Percentiles rank a stretch among this genome's conserved stretches.
phyloP scores from a whole-genome alignment of 1,284 basidiomycete species.

The Boletus sp. region DNA sequence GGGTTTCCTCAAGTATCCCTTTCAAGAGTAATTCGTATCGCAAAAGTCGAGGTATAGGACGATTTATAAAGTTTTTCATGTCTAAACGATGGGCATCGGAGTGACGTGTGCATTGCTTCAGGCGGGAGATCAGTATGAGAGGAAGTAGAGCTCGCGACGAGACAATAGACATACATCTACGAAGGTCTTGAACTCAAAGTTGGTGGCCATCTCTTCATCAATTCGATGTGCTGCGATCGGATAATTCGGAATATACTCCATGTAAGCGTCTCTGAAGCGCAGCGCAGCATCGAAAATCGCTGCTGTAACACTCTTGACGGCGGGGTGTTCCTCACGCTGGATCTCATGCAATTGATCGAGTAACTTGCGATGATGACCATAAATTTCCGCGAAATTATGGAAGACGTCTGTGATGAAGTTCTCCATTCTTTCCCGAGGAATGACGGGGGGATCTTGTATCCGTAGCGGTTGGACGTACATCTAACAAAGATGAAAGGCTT shows the following conservation, averaged over 20 bases:
- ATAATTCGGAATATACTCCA: conserved; percentile 92
- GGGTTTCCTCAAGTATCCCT: conserved; percentile 75
- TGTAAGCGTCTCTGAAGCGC: conserved; percentile 92
- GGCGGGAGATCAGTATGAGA: conserved; percentile 9
- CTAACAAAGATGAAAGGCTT: conserved; percentile 42
- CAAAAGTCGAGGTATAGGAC: conserved; percentile 86
- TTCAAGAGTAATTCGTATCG: conserved; percentile 89
- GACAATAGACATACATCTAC: conserved; percentile 64
- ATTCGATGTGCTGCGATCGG: conserved; percentile 92
- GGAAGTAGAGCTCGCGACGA: background rate
- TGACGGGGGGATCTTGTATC: conserved; percentile 75
- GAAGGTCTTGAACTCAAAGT: conserved; percentile 80
- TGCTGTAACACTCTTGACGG: conserved; percentile 83
- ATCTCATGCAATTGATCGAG: conserved; percentile 84
- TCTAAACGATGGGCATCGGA: conserved; percentile 78
- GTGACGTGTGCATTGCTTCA: conserved; percentile 69
- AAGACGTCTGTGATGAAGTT: conserved; percentile 91
- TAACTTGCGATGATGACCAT: conserved; percentile 71
- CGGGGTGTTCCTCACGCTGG: conserved; percentile 89
- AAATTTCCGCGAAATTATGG: conserved; percentile 86
- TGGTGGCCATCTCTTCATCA: conserved; percentile 85
- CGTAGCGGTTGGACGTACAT: conserved; percentile 80
- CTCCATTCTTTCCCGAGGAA: conserved; percentile 72
- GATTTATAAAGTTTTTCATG: conserved; percentile 87
- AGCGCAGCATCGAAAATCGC: conserved; percentile 87